These are phyloP conservation scores for Ceratocystis destructans DNA, from an alignment of 2,329 filamentous ascomycete genomes.

Conservation along the genomic window DNA sequence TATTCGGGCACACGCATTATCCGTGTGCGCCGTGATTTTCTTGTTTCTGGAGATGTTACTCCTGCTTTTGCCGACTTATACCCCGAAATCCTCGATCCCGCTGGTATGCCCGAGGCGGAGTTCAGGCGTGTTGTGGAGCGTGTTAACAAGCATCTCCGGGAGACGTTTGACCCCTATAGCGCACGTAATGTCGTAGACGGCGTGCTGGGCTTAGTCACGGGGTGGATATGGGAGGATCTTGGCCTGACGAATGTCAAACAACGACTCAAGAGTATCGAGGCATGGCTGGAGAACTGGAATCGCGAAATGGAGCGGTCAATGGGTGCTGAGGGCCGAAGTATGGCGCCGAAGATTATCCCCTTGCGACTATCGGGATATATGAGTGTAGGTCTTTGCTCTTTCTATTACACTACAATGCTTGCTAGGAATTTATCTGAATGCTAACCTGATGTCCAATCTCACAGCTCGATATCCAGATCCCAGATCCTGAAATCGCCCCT, in stretches of 20 bases:
- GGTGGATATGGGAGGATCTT: slow-evolving; percentile 90
- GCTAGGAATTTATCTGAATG: background rate
- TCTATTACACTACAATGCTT: background rate
- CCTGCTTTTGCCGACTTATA: slow-evolving; percentile 93
- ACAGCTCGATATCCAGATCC: slow-evolving; percentile 67
- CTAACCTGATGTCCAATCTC: background rate
- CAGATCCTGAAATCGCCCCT: slow-evolving; percentile 57
- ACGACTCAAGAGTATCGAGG: slow-evolving; percentile 55
- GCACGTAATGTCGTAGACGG: slow-evolving; percentile 67
- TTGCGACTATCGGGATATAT: slow-evolving; percentile 77
- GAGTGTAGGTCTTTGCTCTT: slow-evolving; percentile 41
- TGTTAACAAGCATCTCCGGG: slow-evolving; percentile 62
- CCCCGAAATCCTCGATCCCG: slow-evolving; percentile 83
- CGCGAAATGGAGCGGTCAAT: slow-evolving; percentile 46
- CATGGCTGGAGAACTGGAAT: slow-evolving; percentile 83
- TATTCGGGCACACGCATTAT: slow-evolving; percentile 76
- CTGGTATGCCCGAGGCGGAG: slow-evolving; percentile 66
- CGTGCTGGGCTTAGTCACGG: slow-evolving; percentile 65
- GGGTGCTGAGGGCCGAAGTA: slow-evolving; percentile 36
- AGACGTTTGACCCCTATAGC: slow-evolving; percentile 68
- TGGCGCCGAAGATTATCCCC: slow-evolving; percentile 59
- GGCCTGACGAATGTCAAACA: slow-evolving; percentile 65
- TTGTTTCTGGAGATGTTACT: slow-evolving; percentile 74
- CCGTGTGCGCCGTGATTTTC: slow-evolving; percentile 81
- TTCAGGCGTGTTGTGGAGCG: slow-evolving; percentile 72